phyloP scores from a whole-genome alignment of 192 early-diverging fungal species.

The Coemansia sp. region DNA sequence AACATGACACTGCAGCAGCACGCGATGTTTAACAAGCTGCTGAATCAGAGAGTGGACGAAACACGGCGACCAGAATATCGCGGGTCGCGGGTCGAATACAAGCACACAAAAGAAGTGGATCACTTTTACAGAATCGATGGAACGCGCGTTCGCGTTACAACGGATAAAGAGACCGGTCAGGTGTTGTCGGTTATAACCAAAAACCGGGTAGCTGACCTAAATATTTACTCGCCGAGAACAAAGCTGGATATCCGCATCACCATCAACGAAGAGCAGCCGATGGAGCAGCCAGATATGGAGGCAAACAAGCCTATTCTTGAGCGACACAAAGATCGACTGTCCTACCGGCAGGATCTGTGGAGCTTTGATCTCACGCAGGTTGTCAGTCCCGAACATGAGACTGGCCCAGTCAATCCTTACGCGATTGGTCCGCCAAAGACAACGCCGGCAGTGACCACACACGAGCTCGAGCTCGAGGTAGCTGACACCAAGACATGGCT shows the following conservation, averaged over 20 bases:
- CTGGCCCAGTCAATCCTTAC: conserved; percentile 40
- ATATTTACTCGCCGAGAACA: conserved; percentile 78
- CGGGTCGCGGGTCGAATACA: conserved; percentile 63
- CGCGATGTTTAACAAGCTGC: conserved; percentile 73
- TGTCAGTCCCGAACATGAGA: conserved; percentile 44
- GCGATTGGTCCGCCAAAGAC: conserved; percentile 41
- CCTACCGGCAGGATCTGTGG: conserved; percentile 79
- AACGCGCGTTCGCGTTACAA: conserved; percentile 62
- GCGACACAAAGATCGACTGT: conserved; percentile 85
- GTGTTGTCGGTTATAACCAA: conserved; percentile 67
- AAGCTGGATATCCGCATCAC: conserved; percentile 85
- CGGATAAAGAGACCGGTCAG: conserved; percentile 59
- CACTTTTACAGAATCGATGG: conserved; percentile 56
- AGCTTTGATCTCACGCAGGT: conserved; percentile 90
- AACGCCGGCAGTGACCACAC: conserved; percentile 54
- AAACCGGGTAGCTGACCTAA: conserved; percentile 75
- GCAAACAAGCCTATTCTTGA: conserved; percentile 52
- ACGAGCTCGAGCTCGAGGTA: conserved; percentile 88
- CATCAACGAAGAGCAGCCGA: conserved; percentile 67
- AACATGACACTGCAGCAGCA: conserved; percentile 88
- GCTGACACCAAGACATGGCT: conserved; percentile 55
- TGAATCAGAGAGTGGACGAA: conserved; percentile 71
- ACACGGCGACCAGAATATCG: conserved; percentile 48
- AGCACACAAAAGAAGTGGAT: conserved; percentile 72
- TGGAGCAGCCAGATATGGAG: conserved; percentile 48